Base-by-base conservation (phyloP, 2,329 filamentous ascomycete genomes). In the Byssothecium circinans region DNA sequence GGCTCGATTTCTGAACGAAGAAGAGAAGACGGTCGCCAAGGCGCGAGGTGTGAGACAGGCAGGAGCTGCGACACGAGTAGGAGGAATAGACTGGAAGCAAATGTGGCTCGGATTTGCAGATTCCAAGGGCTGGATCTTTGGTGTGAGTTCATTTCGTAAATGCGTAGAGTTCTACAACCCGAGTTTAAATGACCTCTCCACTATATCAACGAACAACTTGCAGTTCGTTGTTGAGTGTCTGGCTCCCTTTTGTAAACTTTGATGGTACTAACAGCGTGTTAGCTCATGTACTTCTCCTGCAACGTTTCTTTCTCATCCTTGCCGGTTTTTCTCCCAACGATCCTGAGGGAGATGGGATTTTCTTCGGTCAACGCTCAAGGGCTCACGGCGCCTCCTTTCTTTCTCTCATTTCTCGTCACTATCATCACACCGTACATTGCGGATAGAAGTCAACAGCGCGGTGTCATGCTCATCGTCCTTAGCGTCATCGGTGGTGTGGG, bases 331-430 rank as follows among this genome's bases (percentile, higher is more conserved):
- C 60, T 75, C 0, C 73, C 73, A 0, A 75, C 72, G 0, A 74
- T 75, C 43, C 62, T 76, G 49, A 62, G 66, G 5, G 69, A 74
- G 45, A 87, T 90, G 83, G 86, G 87, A 8, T 89, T 85, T 69
- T 80, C 78, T 0, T 73, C 78, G 12, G 78, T 89, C 50, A 75
- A 83, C 48, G 84, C 87, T 0, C 87, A 91, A 68, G 87, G 86
- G 1, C 77, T 91, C 11, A 85, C 85, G 0, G 85, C 86, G 0
- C 86, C 86, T 1, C 85, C 86, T 0, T 89, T 86, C 66, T 82
- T 89, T 57, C 68, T 87, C 14, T 79, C 85, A 1, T 88, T 86
- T 62, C 57, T 87, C 11, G 69, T 83, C 18, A 86, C 83, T 36
- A 78, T 89, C 49, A 58, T 62, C 8, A 81, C 81, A 1, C 83